phyloP scores from a whole-genome alignment of 768 basidiomycete species.

The Goffeauzyma gilvescens region DNA sequence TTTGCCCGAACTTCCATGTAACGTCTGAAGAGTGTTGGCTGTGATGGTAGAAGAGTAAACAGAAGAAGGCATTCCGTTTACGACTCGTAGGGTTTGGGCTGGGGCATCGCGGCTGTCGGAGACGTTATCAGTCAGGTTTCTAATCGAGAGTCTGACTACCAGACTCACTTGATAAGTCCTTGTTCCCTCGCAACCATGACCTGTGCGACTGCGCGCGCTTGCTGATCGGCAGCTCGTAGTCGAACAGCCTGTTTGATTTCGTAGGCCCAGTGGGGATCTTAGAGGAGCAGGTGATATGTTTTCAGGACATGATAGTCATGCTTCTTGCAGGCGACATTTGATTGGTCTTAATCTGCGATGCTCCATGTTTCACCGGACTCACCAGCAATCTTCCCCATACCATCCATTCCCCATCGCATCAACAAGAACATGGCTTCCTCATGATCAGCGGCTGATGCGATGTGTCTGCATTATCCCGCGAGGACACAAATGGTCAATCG shows the following conservation, averaged over 20 bases:
- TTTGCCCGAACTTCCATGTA: neutral
- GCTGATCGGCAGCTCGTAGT: constrained; percentile 28
- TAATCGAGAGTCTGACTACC: neutral
- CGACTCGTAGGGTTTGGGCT: constrained; percentile 19
- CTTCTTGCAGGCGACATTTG: no score
- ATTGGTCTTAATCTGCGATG: no score
- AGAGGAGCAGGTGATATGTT: no score
- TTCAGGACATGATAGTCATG: no score
- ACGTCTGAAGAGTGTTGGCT: neutral
- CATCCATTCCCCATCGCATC: constrained; percentile 28
- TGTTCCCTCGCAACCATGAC: constrained; percentile 21
- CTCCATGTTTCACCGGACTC: constrained; percentile 6
- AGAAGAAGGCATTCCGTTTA: constrained; percentile 32
- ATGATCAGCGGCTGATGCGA: constrained; percentile 26
- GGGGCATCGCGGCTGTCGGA: neutral
- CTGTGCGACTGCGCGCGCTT: constrained; percentile 30
- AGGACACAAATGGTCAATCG: neutral
- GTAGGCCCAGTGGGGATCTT: constrained; percentile 31
- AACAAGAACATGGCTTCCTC: constrained; percentile 30
- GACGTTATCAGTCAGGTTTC: no score
- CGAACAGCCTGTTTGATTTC: constrained; percentile 28
- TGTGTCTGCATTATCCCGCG: constrained; percentile 14
- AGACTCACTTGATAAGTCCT: constrained; percentile 12
- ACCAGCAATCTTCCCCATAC: constrained; percentile 31
- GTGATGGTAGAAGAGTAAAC: constrained; percentile 27